Conservation (phyloP, 163 green algal species). For the Prototheca wickerhamii region DNA sequence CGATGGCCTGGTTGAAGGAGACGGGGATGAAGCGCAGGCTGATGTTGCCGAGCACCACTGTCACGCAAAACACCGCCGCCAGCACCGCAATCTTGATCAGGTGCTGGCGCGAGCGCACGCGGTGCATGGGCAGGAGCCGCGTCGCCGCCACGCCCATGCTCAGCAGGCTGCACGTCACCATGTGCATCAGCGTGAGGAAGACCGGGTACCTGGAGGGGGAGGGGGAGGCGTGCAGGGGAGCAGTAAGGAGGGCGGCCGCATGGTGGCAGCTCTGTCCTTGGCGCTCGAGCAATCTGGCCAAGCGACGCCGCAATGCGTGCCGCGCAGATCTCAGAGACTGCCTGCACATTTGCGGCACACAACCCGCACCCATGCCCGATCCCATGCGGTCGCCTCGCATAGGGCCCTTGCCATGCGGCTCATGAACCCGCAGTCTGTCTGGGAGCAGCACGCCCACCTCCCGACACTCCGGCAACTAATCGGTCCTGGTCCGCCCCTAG, state of each 20-base stretch:
- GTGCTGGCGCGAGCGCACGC: constrained; percentile 61
- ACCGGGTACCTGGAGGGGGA: constrained; percentile 36
- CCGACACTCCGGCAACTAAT: background rate
- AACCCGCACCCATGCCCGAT: background rate
- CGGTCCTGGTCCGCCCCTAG: background rate
- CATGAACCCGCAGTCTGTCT: no score
- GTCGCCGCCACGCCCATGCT: constrained; percentile 33
- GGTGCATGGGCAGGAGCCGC: constrained; percentile 43
- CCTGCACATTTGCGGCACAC: background rate
- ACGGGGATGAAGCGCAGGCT: constrained; percentile 85
- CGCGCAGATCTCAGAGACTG: background rate
- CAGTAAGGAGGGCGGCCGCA: background rate
- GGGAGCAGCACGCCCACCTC: background rate
- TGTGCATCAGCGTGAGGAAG: constrained; percentile 89
- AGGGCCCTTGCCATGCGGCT: no score
- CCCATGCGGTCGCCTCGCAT: no score
- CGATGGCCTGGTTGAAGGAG: constrained; percentile 91
- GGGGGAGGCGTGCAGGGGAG: background rate
- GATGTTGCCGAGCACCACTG: constrained; percentile 86
- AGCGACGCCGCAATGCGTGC: no score
- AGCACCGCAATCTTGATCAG: constrained; percentile 73
- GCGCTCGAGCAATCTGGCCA: no score
- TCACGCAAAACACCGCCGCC: constrained; percentile 72
- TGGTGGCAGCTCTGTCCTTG: no score
- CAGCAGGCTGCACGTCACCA: constrained; percentile 72